Percentiles rank a stretch among this genome's conserved stretches.
Conservation (phyloP, 495 filamentous ascomycete species). For the Trichoderma asperelloides region DNA sequence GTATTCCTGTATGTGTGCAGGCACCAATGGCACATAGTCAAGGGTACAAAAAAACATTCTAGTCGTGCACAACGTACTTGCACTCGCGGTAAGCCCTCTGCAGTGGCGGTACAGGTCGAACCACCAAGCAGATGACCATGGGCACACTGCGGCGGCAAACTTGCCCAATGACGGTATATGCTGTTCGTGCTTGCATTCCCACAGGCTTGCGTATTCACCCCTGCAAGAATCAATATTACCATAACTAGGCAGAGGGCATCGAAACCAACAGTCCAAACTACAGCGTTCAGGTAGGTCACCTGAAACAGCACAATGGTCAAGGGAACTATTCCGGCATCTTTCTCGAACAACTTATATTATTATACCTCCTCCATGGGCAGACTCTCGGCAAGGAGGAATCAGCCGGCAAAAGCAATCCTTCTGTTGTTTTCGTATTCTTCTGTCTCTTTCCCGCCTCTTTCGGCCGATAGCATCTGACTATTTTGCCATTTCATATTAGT, state of each 20-base stretch:
- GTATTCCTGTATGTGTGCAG: background rate
- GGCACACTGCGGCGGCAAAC: no score
- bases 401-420: background rate
- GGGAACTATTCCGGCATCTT: background rate
- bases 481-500: no score
- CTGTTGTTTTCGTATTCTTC: background rate
- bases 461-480: background rate
- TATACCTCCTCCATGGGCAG: background rate
- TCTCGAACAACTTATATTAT: background rate
- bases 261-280: background rate
- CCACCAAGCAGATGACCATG: no score
- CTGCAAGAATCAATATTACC: no score
- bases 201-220: no score
- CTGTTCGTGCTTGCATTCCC: background rate
- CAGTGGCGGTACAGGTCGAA: no score
- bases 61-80: no score
- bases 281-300: background rate
- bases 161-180: background rate
- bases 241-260: no score
- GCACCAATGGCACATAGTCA: background rate
- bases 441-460: background rate
- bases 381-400: constrained; percentile 5
- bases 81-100: no score
- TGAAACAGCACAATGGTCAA: background rate
- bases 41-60: no score